Evolutionary conservation across 257 asterid species (phyloP), one percentile per base, ranked within the genome.

Genomic region (Fraxinus pennsylvanica): DNA sequence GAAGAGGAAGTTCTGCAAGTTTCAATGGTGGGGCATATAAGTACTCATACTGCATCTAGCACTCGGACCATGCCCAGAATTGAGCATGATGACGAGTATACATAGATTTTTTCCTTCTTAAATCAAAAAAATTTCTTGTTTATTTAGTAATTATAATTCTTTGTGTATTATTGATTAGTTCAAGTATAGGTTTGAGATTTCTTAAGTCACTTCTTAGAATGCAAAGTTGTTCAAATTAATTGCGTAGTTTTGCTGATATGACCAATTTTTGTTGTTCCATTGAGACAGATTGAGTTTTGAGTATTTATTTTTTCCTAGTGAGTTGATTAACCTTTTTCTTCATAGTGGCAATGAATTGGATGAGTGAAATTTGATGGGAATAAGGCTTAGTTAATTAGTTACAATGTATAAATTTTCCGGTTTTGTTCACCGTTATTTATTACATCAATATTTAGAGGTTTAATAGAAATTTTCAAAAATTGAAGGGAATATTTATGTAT

Each of bases 11-110:
- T 98, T 36, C 78, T 95, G 45, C 90, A 87, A 82, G 98, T 93
- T 10, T 95, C 99, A 19, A 95, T 95, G 99, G 99, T 90, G 25
- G 99, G 97, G 0, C 99, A 95, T 87, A 93, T 95, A 1, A 89
- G 98, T 76, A 94, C 97, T 72, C 86, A 85, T 2, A 88, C 90
- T 13, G 98, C 97, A 47, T 63, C 96, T 15, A 89, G 83, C 9
- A 89, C 94, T 1, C 85, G 98, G 68, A 91, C 97, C 30, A 76
- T 81, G 80, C 96, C 98, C 1, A 76, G 81, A 3, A 89, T 94
- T 69, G 94, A 92, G 74, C 97, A 89, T 29, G 83, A 88, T 27
- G 83, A 82, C 25, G 68, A 61, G 32, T 61, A 61, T 61, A 65
- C 82, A 75, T 41, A 83, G 76, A 41, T 82, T 86, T 76, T 82